phyloP scores from a whole-genome alignment of 495 filamentous ascomycete species.

The Lasiosphaeria ovina region DNA sequence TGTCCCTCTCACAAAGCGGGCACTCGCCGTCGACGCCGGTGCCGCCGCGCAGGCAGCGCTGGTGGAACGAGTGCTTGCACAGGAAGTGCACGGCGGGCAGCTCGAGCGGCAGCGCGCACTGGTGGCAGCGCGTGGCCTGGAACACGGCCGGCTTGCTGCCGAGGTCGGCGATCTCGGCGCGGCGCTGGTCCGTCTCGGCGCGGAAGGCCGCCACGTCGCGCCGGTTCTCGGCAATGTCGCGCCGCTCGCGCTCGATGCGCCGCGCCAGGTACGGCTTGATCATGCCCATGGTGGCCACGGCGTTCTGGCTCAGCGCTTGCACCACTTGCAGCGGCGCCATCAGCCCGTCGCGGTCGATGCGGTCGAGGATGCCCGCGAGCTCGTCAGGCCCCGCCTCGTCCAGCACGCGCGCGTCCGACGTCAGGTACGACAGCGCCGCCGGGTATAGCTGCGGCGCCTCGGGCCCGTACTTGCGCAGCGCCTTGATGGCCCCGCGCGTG shows the following conservation, averaged over 20 bases:
- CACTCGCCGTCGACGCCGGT: conserved; percentile 69
- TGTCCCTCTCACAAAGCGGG: conserved; percentile 75
- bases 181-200: conserved; percentile 75
- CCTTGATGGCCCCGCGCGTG: conserved; percentile 83
- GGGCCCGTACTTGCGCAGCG: conserved; percentile 84
- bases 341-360: conserved; percentile 84
- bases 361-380: conserved; percentile 72
- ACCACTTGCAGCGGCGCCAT: conserved; percentile 98
- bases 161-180: conserved; percentile 72
- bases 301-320: conserved; percentile 65
- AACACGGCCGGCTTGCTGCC: conserved; percentile 81
- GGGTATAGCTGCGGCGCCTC: conserved; percentile 92
- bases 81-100: conserved; percentile 91
- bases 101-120: conserved; percentile 72
- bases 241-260: conserved; percentile 83
- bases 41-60: conserved; percentile 65
- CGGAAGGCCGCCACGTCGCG: conserved; percentile 82
- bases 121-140: conserved; percentile 79
- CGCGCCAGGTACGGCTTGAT: conserved; percentile 87
- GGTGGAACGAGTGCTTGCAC: conserved; percentile 95
- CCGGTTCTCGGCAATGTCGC: conserved; percentile 80
- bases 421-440: conserved; percentile 90
- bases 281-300: conserved; percentile 92
- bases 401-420: conserved; percentile 75
- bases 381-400: conserved; percentile 84